Base-by-base conservation (phyloP, 2,329 filamentous ascomycete genomes). In the Colletotrichum noveboracense region DNA sequence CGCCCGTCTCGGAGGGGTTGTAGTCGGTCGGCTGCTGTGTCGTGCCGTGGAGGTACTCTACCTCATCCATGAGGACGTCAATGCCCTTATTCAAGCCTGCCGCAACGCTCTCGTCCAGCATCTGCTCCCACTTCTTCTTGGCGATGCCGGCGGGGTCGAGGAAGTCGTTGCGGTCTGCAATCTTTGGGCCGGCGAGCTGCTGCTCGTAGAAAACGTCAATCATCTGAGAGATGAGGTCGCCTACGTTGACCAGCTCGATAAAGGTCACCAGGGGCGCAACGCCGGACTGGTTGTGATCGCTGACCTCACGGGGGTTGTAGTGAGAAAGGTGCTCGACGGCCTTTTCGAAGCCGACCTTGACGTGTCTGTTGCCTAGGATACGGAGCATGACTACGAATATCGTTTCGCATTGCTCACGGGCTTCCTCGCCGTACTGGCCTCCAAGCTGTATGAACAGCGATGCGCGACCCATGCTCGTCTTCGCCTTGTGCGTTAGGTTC, bases 101-200 rank as follows among this genome's bases (percentile, higher is more conserved):
- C 6, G 97, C 97, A 9, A 99, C 97, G 76, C 95, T 95, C 85
- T 98, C 97, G 82, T 99, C 97, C 2, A 99, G 93, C 94, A 98
- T 98, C 82, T 98, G 96, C 88, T 99, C 97, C 80, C 98, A 99
- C 78, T 95, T 96, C 87, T 98, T 98, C 91, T 99, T 99, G 78
- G 97, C 96, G 80, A 98, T 94, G 36, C 94, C 94, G 0, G 96
- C 95, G 24, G 96, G 94, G 81, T 98, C 95, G 64, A 99, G 89
- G 81, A 99, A 99, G 85, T 99, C 97, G 82, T 98, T 97, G 58
- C 94, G 93, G 82, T 98, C 96, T 2, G 94, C 94, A 69, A 99
- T 93, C 80, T 94, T 94, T 16, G 94, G 91, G 1, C 92, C 91
- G 7, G 96, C 92, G 32, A 99, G 91, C 86, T 99, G 97, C 85